phyloP scores from a whole-genome alignment of 768 basidiomycete species.

The Sutorius australiensis region DNA sequence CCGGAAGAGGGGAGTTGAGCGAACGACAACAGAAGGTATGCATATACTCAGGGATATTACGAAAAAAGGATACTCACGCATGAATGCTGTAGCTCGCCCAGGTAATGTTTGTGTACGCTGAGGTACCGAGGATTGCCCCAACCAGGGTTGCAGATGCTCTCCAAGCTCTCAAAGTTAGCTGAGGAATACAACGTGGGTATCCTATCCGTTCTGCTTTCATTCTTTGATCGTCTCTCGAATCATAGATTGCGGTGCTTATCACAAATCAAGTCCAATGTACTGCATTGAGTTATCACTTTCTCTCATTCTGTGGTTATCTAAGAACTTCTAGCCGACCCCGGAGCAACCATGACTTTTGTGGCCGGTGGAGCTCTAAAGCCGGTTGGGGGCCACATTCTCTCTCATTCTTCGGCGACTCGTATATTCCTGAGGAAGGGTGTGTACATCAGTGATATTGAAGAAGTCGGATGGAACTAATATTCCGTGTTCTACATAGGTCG shows the following conservation, averaged over 20 bases:
- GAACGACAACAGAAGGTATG: conserved; percentile 87
- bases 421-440: conserved; percentile 85
- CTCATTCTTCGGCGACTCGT: conserved; percentile 83
- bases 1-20: conserved; percentile 89
- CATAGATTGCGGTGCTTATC: conserved; percentile 75
- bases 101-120: conserved; percentile 36
- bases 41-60: not conserved
- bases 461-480: not conserved
- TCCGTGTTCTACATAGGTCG: conserved; percentile 51
- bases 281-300: not conserved
- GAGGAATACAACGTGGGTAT: conserved; percentile 80
- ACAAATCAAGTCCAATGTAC: conserved; percentile 92
- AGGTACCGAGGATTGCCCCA: not conserved
- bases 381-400: conserved; percentile 85
- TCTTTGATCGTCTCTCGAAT: conserved; percentile 6
- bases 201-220: not conserved
- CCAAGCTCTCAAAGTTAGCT: conserved; percentile 83
- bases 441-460: conserved; percentile 1
- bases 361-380: conserved; percentile 91
- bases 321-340: conserved; percentile 72
- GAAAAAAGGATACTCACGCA: conserved; percentile 11
- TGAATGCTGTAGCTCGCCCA: conserved; percentile 66
- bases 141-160: conserved; percentile 63
- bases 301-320: not conserved
- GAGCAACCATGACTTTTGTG: conserved; percentile 93